These are phyloP conservation scores for Terfezia claveryi DNA, from an alignment of 495 filamentous ascomycete species.

Conservation along the genomic window DNA sequence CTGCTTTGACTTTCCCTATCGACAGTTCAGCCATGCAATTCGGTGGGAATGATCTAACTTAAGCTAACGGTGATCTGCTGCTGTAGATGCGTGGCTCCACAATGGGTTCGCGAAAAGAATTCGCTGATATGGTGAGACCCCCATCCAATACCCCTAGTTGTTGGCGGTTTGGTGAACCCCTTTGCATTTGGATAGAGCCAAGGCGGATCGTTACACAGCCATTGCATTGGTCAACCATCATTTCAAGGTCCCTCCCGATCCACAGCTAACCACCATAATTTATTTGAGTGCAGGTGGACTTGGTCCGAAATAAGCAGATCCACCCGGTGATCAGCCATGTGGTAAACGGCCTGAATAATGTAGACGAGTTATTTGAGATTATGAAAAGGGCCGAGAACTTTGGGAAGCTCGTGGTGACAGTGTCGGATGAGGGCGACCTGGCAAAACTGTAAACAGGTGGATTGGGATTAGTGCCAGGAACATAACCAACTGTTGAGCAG, in stretches of 20 bases:
- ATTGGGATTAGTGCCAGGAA: no score
- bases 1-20: not conserved
- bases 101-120: conserved; percentile 58
- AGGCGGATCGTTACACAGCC: no score
- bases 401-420: conserved; percentile 51
- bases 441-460: no score
- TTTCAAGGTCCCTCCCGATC: no score
- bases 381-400: conserved; percentile 57
- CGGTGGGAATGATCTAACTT: no score
- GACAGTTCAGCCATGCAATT: no score
- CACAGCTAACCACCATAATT: not conserved
- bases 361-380: conserved; percentile 51
- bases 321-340: conserved; percentile 40
- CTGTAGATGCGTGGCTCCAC: conserved; percentile 26
- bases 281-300: conserved; percentile 24
- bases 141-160: no score
- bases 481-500: no score
- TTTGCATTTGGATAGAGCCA: not conserved
- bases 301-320: conserved; percentile 41
- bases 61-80: no score
- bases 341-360: conserved; percentile 36
- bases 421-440: conserved; percentile 7
- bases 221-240: no score
- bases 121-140: conserved; percentile 37
- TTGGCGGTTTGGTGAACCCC: not conserved